Evolutionary conservation across 78 protist genomes (phyloP), one percentile per base, ranked within the genome.

Genomic region (Paratrimastix pyriformis): DNA sequence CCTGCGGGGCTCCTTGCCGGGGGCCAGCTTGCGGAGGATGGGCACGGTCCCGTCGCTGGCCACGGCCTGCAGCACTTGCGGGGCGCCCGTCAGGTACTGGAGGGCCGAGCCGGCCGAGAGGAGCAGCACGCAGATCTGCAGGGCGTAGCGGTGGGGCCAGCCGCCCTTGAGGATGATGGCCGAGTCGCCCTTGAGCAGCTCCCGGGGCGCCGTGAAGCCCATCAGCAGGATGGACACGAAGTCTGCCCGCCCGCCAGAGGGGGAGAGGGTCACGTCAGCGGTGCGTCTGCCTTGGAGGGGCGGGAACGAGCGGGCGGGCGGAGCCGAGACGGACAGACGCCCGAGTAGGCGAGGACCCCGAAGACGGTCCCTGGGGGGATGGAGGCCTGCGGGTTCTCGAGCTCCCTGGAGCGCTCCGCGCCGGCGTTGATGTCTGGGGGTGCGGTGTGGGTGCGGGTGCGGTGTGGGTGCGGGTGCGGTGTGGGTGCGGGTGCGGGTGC

Each of bases 351-450:
- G 38, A 9, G 1, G 44, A 54, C 35, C 24, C 57, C 58, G 38
- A 38, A 40, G 33, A 72, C n/a, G 24, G 64, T 46, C n/a, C 76
- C 76, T 15, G 0, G 18, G 7, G 76, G 76, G 50, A 72, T 29
- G 62, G 18, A 2, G 33, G 6, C 60, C 29, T 8, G 43, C n/a
- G 76, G 72, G 37, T 72, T 58, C 29, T 21, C 30, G 24, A 72
- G 65, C 62, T 6, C 6, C 26, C 58, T 6, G 11, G 76, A 40
- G 64, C 76, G 76, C 37, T 46, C 32, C 26, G 69, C 58, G 42
- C 76, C 76, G 24, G 76, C n/a, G 42, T 38, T 37, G 33, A 66
- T 66, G 54, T 44, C 73, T 2, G 73, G n/a, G n/a, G n/a, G n/a
- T n/a, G n/a, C n/a, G n/a, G n/a, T n/a, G n/a, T n/a, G n/a, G n/a